Evolutionary conservation across 805 yeast species (phyloP).

Genomic region (Lipomyces lipofer): DNA sequence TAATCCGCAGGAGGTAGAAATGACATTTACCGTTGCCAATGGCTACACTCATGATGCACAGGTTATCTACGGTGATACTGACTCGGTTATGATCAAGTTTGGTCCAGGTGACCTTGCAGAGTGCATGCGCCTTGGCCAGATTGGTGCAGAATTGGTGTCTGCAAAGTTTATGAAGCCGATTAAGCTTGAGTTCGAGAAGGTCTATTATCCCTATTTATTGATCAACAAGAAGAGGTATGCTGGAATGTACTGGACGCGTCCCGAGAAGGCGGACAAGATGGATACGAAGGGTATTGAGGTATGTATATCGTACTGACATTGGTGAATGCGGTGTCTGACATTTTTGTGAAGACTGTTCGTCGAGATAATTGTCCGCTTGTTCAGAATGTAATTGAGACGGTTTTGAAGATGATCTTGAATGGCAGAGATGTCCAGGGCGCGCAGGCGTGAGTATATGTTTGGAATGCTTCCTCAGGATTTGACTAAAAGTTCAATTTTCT

Average conservation of each 20-base stretch:
- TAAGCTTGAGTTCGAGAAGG: conserved; percentile 94
- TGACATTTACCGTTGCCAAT: conserved; percentile 72
- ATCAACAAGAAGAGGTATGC: conserved; percentile 97
- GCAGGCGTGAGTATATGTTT: too few relatives aligned
- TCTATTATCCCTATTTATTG: conserved; percentile 88
- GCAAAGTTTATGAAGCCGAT: conserved; percentile 78
- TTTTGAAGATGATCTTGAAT: conserved; percentile 78
- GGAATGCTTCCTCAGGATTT: too few relatives aligned
- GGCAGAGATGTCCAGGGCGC: conserved; percentile 87
- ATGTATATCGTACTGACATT: too few relatives aligned
- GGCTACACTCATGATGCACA: conserved; percentile 83
- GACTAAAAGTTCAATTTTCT: too few relatives aligned
- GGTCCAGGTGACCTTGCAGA: conserved; percentile 77
- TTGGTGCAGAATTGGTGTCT: conserved; percentile 89
- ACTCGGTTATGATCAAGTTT: conserved; percentile 98
- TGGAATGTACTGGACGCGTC: conserved; percentile 92
- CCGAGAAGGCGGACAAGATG: conserved; percentile 92
- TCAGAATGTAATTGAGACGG: conserved; percentile 90
- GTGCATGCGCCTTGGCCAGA: conserved; percentile 90
- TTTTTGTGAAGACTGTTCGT: conserved; percentile 78
- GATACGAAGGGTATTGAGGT: conserved; percentile 94
- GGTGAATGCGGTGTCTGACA: too few relatives aligned
- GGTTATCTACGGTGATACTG: conserved; percentile 98
- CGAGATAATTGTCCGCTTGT: conserved; percentile 96
- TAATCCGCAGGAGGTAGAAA: conserved; percentile 81